Evolutionary conservation across 2,329 filamentous ascomycete species (phyloP).

Genomic region (Pleurostoma richardsiae): DNA sequence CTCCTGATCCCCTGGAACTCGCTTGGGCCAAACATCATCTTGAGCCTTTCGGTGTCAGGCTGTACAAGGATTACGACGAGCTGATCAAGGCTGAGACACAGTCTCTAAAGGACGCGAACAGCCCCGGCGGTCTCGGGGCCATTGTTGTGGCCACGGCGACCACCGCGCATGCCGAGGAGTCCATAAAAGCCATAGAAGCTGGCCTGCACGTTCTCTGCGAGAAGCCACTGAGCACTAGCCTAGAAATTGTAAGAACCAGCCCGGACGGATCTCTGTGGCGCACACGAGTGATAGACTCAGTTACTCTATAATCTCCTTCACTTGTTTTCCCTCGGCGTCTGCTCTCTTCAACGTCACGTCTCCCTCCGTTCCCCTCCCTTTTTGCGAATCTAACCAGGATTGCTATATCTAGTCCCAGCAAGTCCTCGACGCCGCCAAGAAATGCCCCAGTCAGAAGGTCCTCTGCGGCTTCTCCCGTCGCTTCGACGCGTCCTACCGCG

Average conservation of each 20-base stretch:
- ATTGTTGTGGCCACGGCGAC: conserved; percentile 36
- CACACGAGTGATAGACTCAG: too few relatives aligned
- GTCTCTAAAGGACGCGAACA: not conserved
- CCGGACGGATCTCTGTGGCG: too few relatives aligned
- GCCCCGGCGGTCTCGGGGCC: conserved; percentile 30
- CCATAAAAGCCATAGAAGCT: conserved; percentile 49
- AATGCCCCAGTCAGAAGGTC: conserved; percentile 56
- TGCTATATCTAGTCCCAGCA: conserved; percentile 11
- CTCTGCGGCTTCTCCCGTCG: conserved; percentile 63
- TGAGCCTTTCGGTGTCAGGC: conserved; percentile 32
- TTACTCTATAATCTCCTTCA: too few relatives aligned
- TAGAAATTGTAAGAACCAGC: conserved; percentile 45
- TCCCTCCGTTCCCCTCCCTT: too few relatives aligned
- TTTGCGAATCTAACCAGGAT: conserved; percentile 4
- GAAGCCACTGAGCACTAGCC: conserved; percentile 53
- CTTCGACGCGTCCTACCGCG: conserved; percentile 62
- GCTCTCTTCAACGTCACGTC: too few relatives aligned
- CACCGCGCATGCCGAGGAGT: conserved; percentile 52
- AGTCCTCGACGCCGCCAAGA: conserved; percentile 51
- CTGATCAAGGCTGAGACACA: conserved; percentile 25
- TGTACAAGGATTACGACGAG: conserved; percentile 40
- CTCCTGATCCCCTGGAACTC: conserved; percentile 12
- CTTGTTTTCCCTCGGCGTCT: too few relatives aligned
- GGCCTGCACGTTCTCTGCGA: conserved; percentile 54
- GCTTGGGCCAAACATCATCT: conserved; percentile 38